phyloP scores from a whole-genome alignment of 2,329 filamentous ascomycete species.

The Fusarium lateritium region DNA sequence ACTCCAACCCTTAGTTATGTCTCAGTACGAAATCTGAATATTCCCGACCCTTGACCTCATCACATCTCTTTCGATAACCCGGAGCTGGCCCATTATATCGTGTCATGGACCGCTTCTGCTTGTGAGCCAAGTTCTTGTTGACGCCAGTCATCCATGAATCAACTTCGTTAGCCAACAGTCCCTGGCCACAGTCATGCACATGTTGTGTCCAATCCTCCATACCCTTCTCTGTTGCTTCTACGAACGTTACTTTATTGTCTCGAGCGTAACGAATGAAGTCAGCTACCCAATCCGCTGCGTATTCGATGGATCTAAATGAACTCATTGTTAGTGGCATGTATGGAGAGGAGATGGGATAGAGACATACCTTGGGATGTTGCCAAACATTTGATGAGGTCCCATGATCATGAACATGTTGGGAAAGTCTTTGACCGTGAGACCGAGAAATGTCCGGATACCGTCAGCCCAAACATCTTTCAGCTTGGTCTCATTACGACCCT shows the following conservation, averaged over 20 bases:
- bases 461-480: conserved; percentile 56
- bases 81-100: conserved; percentile 62
- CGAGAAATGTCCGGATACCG: conserved; percentile 58
- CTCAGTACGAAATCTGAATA: conserved; percentile 42
- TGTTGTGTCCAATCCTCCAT: conserved; percentile 63
- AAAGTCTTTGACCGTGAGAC: conserved; percentile 58
- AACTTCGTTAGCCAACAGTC: conserved; percentile 55
- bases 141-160: conserved; percentile 71
- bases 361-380: conserved; percentile 57
- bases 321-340: not conserved
- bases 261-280: conserved; percentile 54
- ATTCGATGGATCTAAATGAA: conserved; percentile 53
- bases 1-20: not conserved
- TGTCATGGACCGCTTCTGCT: conserved; percentile 61
- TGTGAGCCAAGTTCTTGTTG: conserved; percentile 64
- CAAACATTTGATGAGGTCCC: conserved; percentile 61
- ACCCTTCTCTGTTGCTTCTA: conserved; percentile 58
- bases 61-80: conserved; percentile 58
- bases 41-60: conserved; percentile 50
- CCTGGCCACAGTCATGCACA: conserved; percentile 62
- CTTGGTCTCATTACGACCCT: conserved; percentile 59
- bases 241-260: conserved; percentile 53
- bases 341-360: rapidly evolving
- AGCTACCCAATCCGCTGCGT: conserved; percentile 57
- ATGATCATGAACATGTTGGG: conserved; percentile 66